Percentiles rank a stretch among this genome's conserved stretches.
These are phyloP conservation scores for Kazachstania psychrophila DNA, from an alignment of 805 yeast genomes.

Conservation along the genomic window DNA sequence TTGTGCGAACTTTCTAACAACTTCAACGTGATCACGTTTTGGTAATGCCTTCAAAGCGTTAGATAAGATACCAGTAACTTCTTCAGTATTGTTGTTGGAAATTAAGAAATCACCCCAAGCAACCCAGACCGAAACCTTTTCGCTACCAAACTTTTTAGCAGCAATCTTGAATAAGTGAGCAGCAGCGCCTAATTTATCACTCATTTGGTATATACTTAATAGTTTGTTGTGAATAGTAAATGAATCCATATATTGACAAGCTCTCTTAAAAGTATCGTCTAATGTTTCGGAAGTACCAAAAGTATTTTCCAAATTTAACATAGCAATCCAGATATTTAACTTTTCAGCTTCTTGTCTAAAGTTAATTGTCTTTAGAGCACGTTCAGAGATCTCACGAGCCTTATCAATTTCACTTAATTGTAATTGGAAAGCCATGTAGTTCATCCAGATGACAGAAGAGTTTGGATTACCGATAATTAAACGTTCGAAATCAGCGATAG, in stretches of 20 bases:
- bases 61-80: constrained; percentile 65
- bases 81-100: constrained; percentile 44
- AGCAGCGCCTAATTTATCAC: constrained; percentile 68
- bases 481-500: constrained; percentile 86
- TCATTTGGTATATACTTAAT: constrained; percentile 61
- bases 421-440: constrained; percentile 95
- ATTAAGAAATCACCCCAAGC: constrained; percentile 69
- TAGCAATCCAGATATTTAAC: constrained; percentile 90
- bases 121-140: constrained; percentile 66
- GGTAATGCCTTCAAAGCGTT: constrained; percentile 64
- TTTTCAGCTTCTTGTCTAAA: constrained; percentile 90
- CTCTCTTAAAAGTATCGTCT: constrained; percentile 69
- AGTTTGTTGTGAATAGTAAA: constrained; percentile 70
- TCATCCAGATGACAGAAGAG: constrained; percentile 93
- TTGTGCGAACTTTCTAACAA: constrained; percentile 81
- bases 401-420: constrained; percentile 90
- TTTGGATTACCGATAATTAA: constrained; percentile 85
- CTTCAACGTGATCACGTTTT: constrained; percentile 64
- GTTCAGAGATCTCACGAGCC: constrained; percentile 85
- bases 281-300: constrained; percentile 82
- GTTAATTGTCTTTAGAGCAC: constrained; percentile 84
- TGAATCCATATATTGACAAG: constrained; percentile 89
- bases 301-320: constrained; percentile 84
- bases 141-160: constrained; percentile 70
- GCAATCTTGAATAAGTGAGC: constrained; percentile 54